Conservation (phyloP, 2,329 filamentous ascomycete species). For the Cercospora berteroae region DNA sequence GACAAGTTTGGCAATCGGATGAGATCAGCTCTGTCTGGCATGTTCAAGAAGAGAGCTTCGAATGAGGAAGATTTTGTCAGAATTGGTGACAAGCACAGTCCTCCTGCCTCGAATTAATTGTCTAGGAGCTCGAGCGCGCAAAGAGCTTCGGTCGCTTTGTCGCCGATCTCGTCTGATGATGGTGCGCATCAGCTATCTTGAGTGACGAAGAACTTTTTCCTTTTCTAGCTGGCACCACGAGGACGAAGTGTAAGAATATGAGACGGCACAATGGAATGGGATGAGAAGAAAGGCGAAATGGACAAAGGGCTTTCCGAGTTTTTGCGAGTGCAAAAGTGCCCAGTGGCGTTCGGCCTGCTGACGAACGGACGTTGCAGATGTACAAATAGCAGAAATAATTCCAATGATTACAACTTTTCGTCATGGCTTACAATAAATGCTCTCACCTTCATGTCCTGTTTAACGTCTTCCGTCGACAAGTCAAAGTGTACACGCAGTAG, state of each 20-base stretch:
- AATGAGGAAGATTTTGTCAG: background rate
- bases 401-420: background rate
- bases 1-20: background rate
- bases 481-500: background rate
- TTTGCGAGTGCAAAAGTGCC: background rate
- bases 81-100: background rate
- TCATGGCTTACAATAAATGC: background rate
- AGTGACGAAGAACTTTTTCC: background rate
- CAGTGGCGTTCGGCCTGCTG: background rate
- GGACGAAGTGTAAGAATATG: background rate
- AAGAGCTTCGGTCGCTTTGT: background rate
- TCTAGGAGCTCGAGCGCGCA: background rate
- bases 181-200: background rate
- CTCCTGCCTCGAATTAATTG: background rate
- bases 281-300: background rate
- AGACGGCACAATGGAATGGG: background rate
- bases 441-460: background rate
- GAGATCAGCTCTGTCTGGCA: background rate
- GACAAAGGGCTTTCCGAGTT: background rate
- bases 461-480: background rate
- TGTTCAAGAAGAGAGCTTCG: conserved; percentile 3
- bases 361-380: background rate
- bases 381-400: background rate
- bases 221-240: background rate
- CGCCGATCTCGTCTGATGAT: background rate